A percentile compares a stretch with the other conserved stretches of the same genome.
Conservation (phyloP, 805 yeast genomes). For the Saccharomyces mikatae region DNA sequence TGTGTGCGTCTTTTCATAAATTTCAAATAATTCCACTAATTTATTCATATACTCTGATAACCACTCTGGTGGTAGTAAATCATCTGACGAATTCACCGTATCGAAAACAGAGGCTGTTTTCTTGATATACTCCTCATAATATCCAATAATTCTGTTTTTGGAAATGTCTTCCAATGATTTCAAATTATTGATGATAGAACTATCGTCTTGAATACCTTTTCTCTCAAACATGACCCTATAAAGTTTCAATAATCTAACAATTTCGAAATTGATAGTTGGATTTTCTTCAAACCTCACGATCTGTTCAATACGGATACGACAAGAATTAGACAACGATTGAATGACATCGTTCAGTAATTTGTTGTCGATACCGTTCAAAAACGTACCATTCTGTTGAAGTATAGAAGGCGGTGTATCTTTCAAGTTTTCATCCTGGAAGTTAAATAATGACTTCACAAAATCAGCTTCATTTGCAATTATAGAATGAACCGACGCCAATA, state of each 20-base stretch:
- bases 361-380: slow-evolving; percentile 21
- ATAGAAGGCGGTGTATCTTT: slow-evolving; percentile 12
- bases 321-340: slow-evolving; percentile 37
- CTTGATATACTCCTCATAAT: slow-evolving; percentile 15
- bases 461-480: slow-evolving; percentile 84
- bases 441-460: slow-evolving; percentile 55
- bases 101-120: neutral
- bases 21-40: slow-evolving; percentile 47
- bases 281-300: slow-evolving; percentile 57
- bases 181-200: slow-evolving; percentile 16
- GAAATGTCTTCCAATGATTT: slow-evolving; percentile 13
- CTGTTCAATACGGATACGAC: slow-evolving; percentile 60
- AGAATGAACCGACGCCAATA: slow-evolving; percentile 81
- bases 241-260: slow-evolving; percentile 55
- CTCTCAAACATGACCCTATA: slow-evolving; percentile 58
- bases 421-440: slow-evolving; percentile 26
- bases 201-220: slow-evolving; percentile 31
- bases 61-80: slow-evolving; percentile 81
- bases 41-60: slow-evolving; percentile 44
- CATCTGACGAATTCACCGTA: slow-evolving; percentile 35
- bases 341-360: slow-evolving; percentile 27
- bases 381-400: slow-evolving; percentile 19
- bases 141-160: slow-evolving; percentile 15
- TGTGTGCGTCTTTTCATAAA: slow-evolving; percentile 38
- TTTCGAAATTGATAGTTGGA: slow-evolving; percentile 45